These are phyloP conservation scores for Trichoderma gamsii DNA, from an alignment of 495 filamentous ascomycete genomes.

Conservation along the genomic window DNA sequence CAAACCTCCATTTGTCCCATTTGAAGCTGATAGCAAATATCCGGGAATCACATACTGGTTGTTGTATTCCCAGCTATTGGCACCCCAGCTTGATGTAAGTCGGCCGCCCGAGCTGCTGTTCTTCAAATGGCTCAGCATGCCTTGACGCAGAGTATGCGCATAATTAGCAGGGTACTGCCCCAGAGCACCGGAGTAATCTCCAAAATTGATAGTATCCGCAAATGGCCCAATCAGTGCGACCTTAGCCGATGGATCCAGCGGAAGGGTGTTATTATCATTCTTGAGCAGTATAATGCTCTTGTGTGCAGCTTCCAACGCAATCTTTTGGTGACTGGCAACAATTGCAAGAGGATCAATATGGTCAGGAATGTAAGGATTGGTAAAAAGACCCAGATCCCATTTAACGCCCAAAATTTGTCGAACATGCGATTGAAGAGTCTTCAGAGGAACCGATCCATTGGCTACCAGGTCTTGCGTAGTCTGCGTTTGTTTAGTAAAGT, in stretches of 20 bases:
- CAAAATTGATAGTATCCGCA: constrained; percentile 38
- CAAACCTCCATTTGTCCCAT: constrained; percentile 30
- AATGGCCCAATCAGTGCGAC: constrained; percentile 40
- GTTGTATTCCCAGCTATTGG: constrained; percentile 39
- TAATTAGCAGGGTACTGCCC: constrained; percentile 35
- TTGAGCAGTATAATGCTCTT: constrained; percentile 35
- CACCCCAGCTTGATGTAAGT: constrained; percentile 37
- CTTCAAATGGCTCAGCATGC: constrained; percentile 29
- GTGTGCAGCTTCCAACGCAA: constrained; percentile 35
- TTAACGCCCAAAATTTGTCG: constrained; percentile 33
- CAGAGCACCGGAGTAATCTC: constrained; percentile 35
- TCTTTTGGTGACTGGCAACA: constrained; percentile 24
- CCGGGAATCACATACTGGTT: constrained; percentile 36
- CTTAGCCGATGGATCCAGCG: constrained; percentile 27
- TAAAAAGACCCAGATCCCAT: constrained; percentile 37
- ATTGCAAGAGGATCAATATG: constrained; percentile 28
- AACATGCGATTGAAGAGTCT: constrained; percentile 31
- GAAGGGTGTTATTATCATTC: constrained; percentile 34
- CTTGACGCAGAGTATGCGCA: constrained; percentile 37
- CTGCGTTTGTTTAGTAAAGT: constrained; percentile 17
- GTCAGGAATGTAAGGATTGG: constrained; percentile 29
- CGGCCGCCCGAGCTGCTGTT: constrained; percentile 22
- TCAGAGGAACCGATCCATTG: constrained; percentile 30
- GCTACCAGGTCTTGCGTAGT: constrained; percentile 31
- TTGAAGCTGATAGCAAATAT: constrained; percentile 31